Conservation (phyloP, 371 early-diverging fungal genomes). For the Batkoa obscura region DNA sequence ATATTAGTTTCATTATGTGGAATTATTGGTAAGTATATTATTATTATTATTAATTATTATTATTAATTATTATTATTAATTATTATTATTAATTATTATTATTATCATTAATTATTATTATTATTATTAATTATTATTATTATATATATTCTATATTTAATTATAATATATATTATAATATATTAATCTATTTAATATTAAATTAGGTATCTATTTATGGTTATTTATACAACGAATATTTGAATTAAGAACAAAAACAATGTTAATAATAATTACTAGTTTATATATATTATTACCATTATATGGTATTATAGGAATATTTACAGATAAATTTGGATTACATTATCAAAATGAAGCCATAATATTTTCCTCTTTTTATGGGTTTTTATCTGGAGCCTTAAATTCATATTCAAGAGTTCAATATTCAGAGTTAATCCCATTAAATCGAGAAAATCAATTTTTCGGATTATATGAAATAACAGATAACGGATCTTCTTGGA, state of each 20-base stretch:
- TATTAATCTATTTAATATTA: no score
- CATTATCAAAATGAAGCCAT: not conserved
- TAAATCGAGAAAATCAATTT: slow-evolving; percentile 26
- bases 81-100: no score
- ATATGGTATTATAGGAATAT: slow-evolving; percentile 24
- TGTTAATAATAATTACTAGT: slow-evolving; percentile 11
- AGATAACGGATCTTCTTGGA: slow-evolving; percentile 37
- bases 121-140: no score
- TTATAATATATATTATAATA: no score
- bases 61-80: no score
- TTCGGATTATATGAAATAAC: slow-evolving; percentile 31
- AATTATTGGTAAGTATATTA: no score
- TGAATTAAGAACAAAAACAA: slow-evolving; percentile 10
- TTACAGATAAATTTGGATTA: slow-evolving; percentile 16
- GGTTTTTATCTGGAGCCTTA: slow-evolving; percentile 27
- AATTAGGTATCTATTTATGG: not conserved
- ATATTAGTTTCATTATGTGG: not conserved
- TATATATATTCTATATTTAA: no score
- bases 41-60: no score
- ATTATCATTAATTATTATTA: no score
- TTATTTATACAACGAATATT: slow-evolving; percentile 16
- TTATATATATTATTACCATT: slow-evolving; percentile 20
- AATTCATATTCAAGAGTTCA: slow-evolving; percentile 25
- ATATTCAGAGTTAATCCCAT: slow-evolving; percentile 21
- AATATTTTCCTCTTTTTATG: slow-evolving; percentile 16